These are phyloP conservation scores for Brachypodium distachyon DNA, from an alignment of 202 grass and related monocot genomes.

Conservation along the genomic window DNA sequence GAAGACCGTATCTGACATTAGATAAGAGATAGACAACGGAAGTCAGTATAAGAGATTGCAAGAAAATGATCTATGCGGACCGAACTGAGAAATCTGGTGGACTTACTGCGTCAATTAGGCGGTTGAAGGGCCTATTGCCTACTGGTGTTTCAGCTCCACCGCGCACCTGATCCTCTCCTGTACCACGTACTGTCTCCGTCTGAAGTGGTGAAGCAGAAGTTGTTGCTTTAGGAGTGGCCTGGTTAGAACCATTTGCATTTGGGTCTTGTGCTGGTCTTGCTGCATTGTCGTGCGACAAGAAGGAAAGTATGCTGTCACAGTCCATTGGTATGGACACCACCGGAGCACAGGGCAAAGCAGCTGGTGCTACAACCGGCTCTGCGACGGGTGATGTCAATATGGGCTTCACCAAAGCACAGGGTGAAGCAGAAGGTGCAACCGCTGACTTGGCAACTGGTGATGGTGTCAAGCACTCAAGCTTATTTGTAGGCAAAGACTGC, in stretches of 20 bases:
- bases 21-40: neutral
- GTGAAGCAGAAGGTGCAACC: neutral
- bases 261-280: neutral
- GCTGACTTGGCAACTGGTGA: neutral
- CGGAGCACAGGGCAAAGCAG: neutral
- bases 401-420: neutral
- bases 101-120: slow-evolving; percentile 18
- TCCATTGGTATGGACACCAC: neutral
- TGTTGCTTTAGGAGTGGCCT: neutral
- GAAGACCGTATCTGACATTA: slow-evolving; percentile 23
- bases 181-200: neutral
- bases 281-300: neutral
- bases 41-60: neutral
- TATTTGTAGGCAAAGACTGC: neutral
- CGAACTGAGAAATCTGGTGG: neutral
- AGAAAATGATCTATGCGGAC: neutral
- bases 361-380: neutral
- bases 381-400: neutral
- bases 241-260: neutral
- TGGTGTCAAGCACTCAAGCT: neutral
- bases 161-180: neutral
- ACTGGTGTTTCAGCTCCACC: neutral
- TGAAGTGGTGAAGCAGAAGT: neutral
- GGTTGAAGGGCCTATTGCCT: slow-evolving; percentile 8
- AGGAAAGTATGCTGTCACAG: neutral